Evolutionary conservation across 164 flowering plant genomes (phyloP), one percentile per base, ranked within the genome.

Genomic region (Tetracentron sinense): DNA sequence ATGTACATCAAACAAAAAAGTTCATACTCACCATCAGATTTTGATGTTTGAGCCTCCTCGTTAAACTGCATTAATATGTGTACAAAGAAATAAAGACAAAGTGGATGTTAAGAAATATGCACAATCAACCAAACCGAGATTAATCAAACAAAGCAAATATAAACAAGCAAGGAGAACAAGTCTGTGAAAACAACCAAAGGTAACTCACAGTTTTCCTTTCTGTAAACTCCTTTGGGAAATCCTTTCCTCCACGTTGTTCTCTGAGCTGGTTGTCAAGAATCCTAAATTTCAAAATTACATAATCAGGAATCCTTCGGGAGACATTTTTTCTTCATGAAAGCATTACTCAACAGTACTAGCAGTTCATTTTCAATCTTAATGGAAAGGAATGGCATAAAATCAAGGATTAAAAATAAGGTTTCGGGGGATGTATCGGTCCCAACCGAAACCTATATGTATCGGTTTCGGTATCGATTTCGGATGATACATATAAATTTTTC

Each of bases 21-120:
- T 27, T 60, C 12, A 11, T 58, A 73, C 90, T 78, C 69, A 91
- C 96, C 89, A 25, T 79, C 86, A 56, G 74, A 25, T 46, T 78
- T 71, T 59, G 75, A 63, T 7, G 68, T 26, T 29, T 69, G 78
- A 65, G 71, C 58, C n/a, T 80, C 84, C 70, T 75, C 81, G 55
- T 52, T 27, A 33, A 53, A 62, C 89, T 84, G 85, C 69, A 77
- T 21, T 35, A 8, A 63, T 25, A 3, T 7, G n/a, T 1, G 42
- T 27, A 50, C 21, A 68, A 30, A 59, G 50, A 17, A 49, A 12
- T 52, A 27, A 29, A 38, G 17, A 60, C 33, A 15, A 23, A 30
- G 48, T 19, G 20, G 31, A 28, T 19, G 26, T 70, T 47, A 69
- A 29, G 38, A 63, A 62, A 29, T 58, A 52, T 17, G 11, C 50